Evolutionary conservation across 2,329 filamentous ascomycete genomes (phyloP).

Genomic region (Colletotrichum sp.): DNA sequence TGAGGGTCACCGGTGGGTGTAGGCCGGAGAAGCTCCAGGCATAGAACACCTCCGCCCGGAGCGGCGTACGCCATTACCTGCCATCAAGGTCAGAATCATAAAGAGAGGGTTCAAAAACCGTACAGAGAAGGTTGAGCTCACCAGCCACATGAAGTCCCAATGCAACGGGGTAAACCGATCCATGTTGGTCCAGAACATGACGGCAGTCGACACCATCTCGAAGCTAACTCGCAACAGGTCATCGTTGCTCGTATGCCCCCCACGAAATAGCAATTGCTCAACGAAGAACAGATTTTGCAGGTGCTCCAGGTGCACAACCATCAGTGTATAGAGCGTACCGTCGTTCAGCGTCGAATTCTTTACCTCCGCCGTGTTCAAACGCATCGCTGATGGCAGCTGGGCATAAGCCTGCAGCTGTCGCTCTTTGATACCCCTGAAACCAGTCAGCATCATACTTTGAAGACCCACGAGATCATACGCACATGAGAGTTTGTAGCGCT

Average conservation of each 20-base stretch:
- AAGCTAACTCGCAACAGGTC: conserved; percentile 37
- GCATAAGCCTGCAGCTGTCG: not conserved
- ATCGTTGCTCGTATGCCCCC: not conserved
- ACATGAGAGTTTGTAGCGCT: not conserved
- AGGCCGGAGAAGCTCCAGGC: not conserved
- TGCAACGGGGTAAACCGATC: conserved; percentile 40
- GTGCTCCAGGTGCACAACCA: not conserved
- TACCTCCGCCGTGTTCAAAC: not conserved
- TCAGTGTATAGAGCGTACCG: not conserved
- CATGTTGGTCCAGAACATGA: conserved; percentile 54
- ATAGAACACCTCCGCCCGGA: not conserved
- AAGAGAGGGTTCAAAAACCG: accelerated
- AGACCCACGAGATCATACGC: not conserved
- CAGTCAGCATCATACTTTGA: not conserved
- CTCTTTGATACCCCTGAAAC: not conserved
- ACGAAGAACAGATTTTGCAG: not conserved
- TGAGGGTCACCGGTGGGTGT: not conserved
- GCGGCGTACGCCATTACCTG: not conserved
- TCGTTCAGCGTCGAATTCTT: not conserved
- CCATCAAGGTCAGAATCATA: not conserved
- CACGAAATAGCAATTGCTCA: not conserved
- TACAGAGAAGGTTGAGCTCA: not conserved
- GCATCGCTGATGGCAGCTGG: not conserved
- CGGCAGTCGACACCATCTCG: conserved; percentile 49
- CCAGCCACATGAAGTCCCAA: not conserved